Evolutionary conservation across 2,329 filamentous ascomycete species (phyloP).

Genomic region (Claviceps africana): DNA sequence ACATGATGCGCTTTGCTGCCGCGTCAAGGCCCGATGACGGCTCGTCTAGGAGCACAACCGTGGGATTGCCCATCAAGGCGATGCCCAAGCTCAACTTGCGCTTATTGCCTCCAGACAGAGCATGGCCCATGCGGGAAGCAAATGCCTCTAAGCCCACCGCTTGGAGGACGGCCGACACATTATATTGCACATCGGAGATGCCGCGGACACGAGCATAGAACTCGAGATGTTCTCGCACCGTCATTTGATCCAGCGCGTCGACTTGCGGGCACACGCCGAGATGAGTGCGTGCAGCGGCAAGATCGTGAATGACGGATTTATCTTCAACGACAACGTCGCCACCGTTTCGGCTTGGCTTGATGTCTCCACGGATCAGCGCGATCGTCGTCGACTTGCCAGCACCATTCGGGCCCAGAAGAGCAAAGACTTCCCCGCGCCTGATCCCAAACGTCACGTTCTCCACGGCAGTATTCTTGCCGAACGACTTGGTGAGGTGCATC

Average conservation of each 20-base stretch:
- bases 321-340: slow-evolving; percentile 73
- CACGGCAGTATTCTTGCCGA: slow-evolving; percentile 64
- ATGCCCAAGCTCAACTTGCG: slow-evolving; percentile 83
- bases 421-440: slow-evolving; percentile 68
- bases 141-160: slow-evolving; percentile 68
- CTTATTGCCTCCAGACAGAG: slow-evolving; percentile 82
- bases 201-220: slow-evolving; percentile 83
- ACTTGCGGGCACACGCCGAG: slow-evolving; percentile 88
- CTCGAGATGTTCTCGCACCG: slow-evolving; percentile 67
- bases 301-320: slow-evolving; percentile 56
- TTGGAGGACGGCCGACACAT: slow-evolving; percentile 62
- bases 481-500: slow-evolving; percentile 65
- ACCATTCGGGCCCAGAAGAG: slow-evolving; percentile 78
- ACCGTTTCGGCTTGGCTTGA: slow-evolving; percentile 54
- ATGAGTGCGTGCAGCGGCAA: slow-evolving; percentile 57
- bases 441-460: slow-evolving; percentile 80
- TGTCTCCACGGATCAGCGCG: slow-evolving; percentile 76
- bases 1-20: slow-evolving; percentile 83
- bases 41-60: slow-evolving; percentile 77
- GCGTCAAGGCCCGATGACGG: slow-evolving; percentile 82
- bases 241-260: slow-evolving; percentile 83
- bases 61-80: slow-evolving; percentile 82
- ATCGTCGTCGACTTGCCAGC: slow-evolving; percentile 88
- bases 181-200: slow-evolving; percentile 58
- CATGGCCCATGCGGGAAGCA: slow-evolving; percentile 58